Evolutionary conservation across 192 early-diverging fungal genomes (phyloP).

Genomic region (Chytriomyces hyalinus): DNA sequence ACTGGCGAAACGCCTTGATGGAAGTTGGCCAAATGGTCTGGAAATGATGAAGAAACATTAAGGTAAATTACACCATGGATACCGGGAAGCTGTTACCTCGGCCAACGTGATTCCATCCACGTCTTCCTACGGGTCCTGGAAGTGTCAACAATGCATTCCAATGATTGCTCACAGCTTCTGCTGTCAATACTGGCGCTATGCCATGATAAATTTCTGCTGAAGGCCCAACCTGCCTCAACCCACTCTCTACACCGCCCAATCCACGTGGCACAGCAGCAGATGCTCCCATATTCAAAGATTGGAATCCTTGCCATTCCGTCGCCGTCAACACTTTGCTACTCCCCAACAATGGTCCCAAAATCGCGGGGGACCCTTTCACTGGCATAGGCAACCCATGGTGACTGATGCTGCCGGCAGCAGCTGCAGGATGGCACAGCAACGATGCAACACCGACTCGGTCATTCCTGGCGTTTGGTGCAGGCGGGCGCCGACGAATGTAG

Average conservation of each 20-base stretch:
- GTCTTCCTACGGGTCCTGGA: slow-evolving; percentile 34
- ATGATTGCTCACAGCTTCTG: slow-evolving; percentile 23
- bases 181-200: slow-evolving; percentile 3
- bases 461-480: neutral
- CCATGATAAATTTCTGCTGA: slow-evolving; percentile 25
- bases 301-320: slow-evolving; percentile 34
- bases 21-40: slow-evolving; percentile 37
- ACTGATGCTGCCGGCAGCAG: neutral
- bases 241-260: slow-evolving; percentile 4
- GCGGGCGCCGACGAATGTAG: neutral
- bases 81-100: slow-evolving; percentile 5
- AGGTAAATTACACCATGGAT: neutral
- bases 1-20: slow-evolving; percentile 33
- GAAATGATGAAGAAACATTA: neutral
- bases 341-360: slow-evolving; percentile 31
- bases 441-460: neutral
- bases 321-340: slow-evolving; percentile 1
- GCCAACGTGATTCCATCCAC: slow-evolving; percentile 37
- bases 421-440: neutral
- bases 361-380: slow-evolving; percentile 11
- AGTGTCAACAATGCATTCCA: slow-evolving; percentile 30
- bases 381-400: neutral
- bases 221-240: neutral
- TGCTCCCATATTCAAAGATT: neutral
- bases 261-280: neutral